phyloP scores from a whole-genome alignment of 2,329 filamentous ascomycete genomes.

The Aspergillus brasiliensis region DNA sequence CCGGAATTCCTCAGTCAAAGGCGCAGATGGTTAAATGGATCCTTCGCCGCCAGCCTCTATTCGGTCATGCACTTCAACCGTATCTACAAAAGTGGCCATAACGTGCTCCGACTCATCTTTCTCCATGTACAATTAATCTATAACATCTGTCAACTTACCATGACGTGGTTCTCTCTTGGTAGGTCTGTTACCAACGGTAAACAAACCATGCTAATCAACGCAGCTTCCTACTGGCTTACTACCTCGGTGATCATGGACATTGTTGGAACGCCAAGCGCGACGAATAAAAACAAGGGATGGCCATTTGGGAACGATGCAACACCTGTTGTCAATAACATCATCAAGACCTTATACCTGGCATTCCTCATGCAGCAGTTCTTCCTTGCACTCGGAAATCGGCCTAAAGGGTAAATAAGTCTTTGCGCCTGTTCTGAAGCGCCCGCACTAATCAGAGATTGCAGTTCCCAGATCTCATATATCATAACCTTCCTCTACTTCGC shows the following conservation, averaged over 20 bases:
- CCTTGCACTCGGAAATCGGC: slow-evolving; percentile 90
- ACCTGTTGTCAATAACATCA: slow-evolving; percentile 84
- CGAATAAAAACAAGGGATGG: slow-evolving; percentile 67
- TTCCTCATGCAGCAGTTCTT: slow-evolving; percentile 96
- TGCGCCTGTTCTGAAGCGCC: background rate
- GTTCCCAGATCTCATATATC: slow-evolving; percentile 85
- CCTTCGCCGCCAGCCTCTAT: slow-evolving; percentile 95
- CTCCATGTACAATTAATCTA: slow-evolving; percentile 95
- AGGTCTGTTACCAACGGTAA: slow-evolving; percentile 26
- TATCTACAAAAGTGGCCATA: slow-evolving; percentile 98
- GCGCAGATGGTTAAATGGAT: slow-evolving; percentile 98
- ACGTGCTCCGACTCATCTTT: slow-evolving; percentile 97
- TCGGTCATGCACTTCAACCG: slow-evolving; percentile 97
- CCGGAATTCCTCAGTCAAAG: slow-evolving; percentile 95
- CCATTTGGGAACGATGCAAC: slow-evolving; percentile 87
- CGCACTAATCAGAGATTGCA: background rate
- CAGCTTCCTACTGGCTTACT: slow-evolving; percentile 94
- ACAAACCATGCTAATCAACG: slow-evolving; percentile 4
- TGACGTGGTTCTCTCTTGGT: slow-evolving; percentile 81
- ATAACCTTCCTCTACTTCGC: slow-evolving; percentile 85
- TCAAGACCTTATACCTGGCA: slow-evolving; percentile 89
- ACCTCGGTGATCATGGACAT: slow-evolving; percentile 97
- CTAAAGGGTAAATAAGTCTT: slow-evolving; percentile 67
- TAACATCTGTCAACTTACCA: slow-evolving; percentile 83
- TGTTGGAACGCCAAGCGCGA: slow-evolving; percentile 70